Evolutionary conservation across 371 early-diverging fungal species (phyloP).

Genomic region (Catenaria anguillulae): DNA sequence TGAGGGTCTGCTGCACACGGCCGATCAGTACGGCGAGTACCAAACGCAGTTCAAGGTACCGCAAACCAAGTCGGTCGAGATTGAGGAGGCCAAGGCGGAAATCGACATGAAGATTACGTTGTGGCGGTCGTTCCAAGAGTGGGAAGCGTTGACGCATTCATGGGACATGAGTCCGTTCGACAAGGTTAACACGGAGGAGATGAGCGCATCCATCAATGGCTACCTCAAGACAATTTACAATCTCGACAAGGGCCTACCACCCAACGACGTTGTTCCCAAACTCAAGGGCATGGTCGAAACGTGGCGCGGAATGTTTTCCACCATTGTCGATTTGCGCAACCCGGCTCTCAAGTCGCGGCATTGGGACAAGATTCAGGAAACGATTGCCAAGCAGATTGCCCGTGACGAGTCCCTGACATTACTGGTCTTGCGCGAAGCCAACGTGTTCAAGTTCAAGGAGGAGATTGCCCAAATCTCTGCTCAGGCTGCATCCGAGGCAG

Average conservation of each 20-base stretch:
- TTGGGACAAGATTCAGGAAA: constrained; percentile 45
- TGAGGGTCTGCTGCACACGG: constrained; percentile 11
- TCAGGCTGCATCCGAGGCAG: constrained; percentile 37
- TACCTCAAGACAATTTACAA: constrained; percentile 32
- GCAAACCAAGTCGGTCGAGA: constrained; percentile 12
- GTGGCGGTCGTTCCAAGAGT: constrained; percentile 33
- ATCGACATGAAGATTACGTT: constrained; percentile 32
- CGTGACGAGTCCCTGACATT: constrained; percentile 35
- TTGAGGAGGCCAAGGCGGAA: constrained; percentile 33
- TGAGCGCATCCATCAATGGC: constrained; percentile 26
- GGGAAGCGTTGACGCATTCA: constrained; percentile 24
- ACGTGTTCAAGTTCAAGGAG: constrained; percentile 38
- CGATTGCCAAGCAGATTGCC: constrained; percentile 29
- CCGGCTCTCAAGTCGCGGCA: constrained; percentile 36
- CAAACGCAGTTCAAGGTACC: constrained; percentile 9
- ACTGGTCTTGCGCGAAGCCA: constrained; percentile 24
- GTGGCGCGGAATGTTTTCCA: constrained; percentile 31
- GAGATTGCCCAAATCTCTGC: constrained; percentile 32
- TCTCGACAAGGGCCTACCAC: constrained; percentile 41
- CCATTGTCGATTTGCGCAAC: constrained; percentile 40
- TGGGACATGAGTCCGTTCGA: constrained; percentile 33
- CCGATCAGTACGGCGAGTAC: constrained; percentile 7
- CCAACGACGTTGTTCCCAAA: constrained; percentile 41
- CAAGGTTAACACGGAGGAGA: constrained; percentile 32
- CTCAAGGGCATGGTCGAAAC: constrained; percentile 36